Base-by-base conservation (phyloP, 257 asterid species). In the Scutellaria barbata region DNA sequence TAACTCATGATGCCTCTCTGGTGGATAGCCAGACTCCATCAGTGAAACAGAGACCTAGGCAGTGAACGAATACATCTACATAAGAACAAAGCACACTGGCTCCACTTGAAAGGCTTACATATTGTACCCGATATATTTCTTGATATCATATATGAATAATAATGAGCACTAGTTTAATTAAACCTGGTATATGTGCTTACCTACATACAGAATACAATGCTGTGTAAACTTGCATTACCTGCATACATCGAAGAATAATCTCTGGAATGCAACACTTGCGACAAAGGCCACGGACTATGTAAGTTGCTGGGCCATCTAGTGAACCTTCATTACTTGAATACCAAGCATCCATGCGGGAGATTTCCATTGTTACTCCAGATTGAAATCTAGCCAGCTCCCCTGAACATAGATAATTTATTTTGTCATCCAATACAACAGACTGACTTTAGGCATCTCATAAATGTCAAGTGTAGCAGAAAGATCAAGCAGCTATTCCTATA, bases 181-280 rank as follows among this genome's bases (percentile, higher is more conserved):
- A 22, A 25, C 11, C 14, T 53, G 47, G 69, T 14, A 30, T n/a
- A 30, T 13, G 53, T 17, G 11, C 48, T 5, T 16, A 43, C 51
- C 60, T 45, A 17, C 39, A 22, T 10, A 59, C n/a, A 5, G 11
- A 18, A 52, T 0, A 33, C 18, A 2, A 50, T 22, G 10, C n/a
- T 59, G 52, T 46, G 62, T 35, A 47, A 35, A 50, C 17, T 63
- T 45, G 35, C 57, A 30, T 75, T 77, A 95, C 99, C 97, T 95
- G 97, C 97, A 92, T 88, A 63, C 92, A 95, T 63, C 99, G 91
- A 65, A 95, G 99, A 80, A 87, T 69, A 37, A 85, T 80, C 87
- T 95, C 99, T 12, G 98, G 95, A 66, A 95, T 87, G 87, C 98
- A 95, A 84, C 99, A 95, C 75, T 81, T 87, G 77, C 98, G 99